These are phyloP conservation scores for Ophiostoma quercus DNA, from an alignment of 2,329 filamentous ascomycete species.

Conservation along the genomic window DNA sequence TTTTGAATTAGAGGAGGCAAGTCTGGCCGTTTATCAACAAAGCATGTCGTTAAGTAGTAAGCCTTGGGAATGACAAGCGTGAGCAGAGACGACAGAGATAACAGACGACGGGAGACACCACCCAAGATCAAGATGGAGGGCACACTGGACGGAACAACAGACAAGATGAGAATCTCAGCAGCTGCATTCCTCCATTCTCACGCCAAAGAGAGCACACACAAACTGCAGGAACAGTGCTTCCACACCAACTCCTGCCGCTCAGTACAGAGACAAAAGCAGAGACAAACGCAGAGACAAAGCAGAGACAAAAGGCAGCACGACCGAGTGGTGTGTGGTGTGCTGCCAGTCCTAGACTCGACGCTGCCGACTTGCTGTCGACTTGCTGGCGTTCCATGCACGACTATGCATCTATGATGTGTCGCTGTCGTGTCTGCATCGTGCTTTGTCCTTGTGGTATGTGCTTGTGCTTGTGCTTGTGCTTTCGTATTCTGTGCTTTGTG, in stretches of 20 bases:
- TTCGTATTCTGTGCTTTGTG: neutral
- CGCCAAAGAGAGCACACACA: neutral
- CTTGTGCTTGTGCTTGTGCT: neutral
- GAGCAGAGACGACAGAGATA: neutral
- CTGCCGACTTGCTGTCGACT: neutral
- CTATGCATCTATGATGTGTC: slow-evolving; percentile 12
- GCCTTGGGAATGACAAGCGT: slow-evolving; percentile 2
- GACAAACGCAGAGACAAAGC: neutral
- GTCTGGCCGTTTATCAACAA: neutral
- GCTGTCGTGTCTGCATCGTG: slow-evolving; percentile 10
- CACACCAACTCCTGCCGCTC: neutral
- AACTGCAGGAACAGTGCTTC: slow-evolving; percentile 5
- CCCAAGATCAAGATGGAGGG: neutral
- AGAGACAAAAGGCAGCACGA: neutral
- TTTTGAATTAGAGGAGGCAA: neutral
- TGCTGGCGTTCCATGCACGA: neutral
- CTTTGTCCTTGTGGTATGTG: too few relatives aligned
- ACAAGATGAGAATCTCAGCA: neutral
- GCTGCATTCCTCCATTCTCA: neutral
- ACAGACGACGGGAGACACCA: neutral
- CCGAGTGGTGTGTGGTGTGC: neutral
- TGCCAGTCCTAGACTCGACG: neutral
- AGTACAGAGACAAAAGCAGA: neutral
- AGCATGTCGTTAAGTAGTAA: neutral
- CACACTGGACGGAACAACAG: neutral